Conservation (phyloP, 78 protist genomes). For the Protostelium mycophagum region DNA sequence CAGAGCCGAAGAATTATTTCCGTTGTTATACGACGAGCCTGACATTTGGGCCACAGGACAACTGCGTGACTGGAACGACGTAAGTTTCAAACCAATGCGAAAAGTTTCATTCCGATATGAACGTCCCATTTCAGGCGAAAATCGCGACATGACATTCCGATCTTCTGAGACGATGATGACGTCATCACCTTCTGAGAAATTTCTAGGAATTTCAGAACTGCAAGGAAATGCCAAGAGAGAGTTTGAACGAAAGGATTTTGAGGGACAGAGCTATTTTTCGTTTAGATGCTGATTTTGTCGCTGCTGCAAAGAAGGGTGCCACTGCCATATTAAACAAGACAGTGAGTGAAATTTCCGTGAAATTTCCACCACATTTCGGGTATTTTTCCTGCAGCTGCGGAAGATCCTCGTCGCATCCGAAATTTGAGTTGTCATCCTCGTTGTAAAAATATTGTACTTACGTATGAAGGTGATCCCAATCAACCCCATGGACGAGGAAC, state of each 20-base stretch:
- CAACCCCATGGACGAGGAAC: constrained; percentile 55
- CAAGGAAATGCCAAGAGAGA: constrained; percentile 28
- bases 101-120: no score
- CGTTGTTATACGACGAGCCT: constrained; percentile 7
- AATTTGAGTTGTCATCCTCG: no score
- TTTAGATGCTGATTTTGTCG: constrained; percentile 64
- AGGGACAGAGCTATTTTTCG: constrained; percentile 59
- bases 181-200: background rate
- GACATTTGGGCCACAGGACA: constrained; percentile 26
- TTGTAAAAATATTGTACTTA: no score
- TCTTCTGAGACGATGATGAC: no score
- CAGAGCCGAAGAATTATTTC: constrained; percentile 14
- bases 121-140: no score
- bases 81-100: no score
- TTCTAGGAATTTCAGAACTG: constrained; percentile 41
- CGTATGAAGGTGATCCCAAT: no score
- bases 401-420: no score
- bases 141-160: no score
- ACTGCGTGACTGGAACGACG: constrained; percentile 77
- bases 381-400: no score
- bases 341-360: no score
- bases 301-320: constrained; percentile 62
- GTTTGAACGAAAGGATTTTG: constrained; percentile 45
- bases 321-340: constrained; percentile 15
- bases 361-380: no score